Base-by-base conservation (phyloP, 306 rosid genomes). In the Lotus japonicus region DNA sequence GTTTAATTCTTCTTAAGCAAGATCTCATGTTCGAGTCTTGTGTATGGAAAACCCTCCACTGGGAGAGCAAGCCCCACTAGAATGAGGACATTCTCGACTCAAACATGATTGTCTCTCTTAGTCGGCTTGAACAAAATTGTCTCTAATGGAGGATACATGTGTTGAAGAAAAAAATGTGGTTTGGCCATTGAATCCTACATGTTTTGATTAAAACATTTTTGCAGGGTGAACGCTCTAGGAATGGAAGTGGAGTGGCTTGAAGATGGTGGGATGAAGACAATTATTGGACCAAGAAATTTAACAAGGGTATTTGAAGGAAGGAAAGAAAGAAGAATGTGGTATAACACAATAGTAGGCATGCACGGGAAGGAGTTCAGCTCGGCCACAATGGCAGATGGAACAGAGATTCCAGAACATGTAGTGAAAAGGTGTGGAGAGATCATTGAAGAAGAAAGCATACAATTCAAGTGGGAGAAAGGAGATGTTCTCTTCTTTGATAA, bases 391-490 rank as follows among this genome's bases (percentile, higher is more conserved):
- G 97, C 87, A 0, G 88, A 91, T 39, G 96, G 94, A 54, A 82
- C 87, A 5, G 88, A 85, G 68, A 86, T 91, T 66, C 77, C 91
- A 35, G 66, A 63, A 12, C 13, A 85, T 18, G 72, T 88, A 11
- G 96, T 86, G 58, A 88, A 86, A 62, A 85, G 97, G 60, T 85
- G 97, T 70, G 91, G 56, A 75, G 74, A 88, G 79, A 91, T 86
- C 23, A 88, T 91, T 49, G 97, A 91, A 82, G 97, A 91, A 70
- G 97, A 91, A 67, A 88, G 96, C 81, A 88, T 88, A 44, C 89
- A 91, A n/a, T 91, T 88, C 75, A 85, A 86, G 54, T 91, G 94
- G 96, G 80, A 87, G 81, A 88, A 84, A 70, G 96, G 97, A 5
- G 97, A 91, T 73, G 86, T 91, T 61, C 82, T 91, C 43, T 88